These are phyloP conservation scores for Lachnellula subtilissima DNA, from an alignment of 2,329 filamentous ascomycete genomes.

Conservation along the genomic window DNA sequence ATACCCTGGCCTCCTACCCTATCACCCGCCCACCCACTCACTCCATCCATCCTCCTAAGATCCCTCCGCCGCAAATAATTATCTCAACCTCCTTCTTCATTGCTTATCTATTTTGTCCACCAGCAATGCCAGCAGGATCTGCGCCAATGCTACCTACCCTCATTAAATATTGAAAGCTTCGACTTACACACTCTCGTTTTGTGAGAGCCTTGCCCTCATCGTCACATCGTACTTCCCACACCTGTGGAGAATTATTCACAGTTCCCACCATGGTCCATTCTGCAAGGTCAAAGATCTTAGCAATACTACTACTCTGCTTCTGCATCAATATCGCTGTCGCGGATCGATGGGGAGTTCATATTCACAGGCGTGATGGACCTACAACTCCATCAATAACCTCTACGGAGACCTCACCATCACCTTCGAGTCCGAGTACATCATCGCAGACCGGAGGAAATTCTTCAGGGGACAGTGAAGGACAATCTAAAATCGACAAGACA, in stretches of 20 bases:
- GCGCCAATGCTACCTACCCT: conserved; percentile 19
- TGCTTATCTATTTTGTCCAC: conserved; percentile 9
- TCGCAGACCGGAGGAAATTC: conserved; percentile 7
- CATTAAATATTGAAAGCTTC: conserved; percentile 17
- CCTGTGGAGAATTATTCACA: conserved; percentile 4
- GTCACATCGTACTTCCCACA: conserved; percentile 10
- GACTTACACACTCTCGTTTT: conserved; percentile 16
- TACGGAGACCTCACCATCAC: conserved; percentile 10
- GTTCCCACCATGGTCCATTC: conserved; percentile 15
- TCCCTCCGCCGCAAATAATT: conserved; percentile 8
- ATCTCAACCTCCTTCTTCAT: conserved; percentile 8
- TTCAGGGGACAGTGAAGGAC: conserved; percentile 7
- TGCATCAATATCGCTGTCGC: conserved; percentile 21
- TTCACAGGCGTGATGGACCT: conserved; percentile 24
- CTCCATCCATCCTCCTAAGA: conserved; percentile 7
- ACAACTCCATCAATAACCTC: conserved; percentile 20
- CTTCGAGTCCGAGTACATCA: conserved; percentile 6
- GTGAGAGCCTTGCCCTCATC: conserved; percentile 10
- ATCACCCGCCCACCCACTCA: not conserved
- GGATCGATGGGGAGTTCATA: conserved; percentile 14
- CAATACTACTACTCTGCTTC: conserved; percentile 22
- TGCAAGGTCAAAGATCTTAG: conserved; percentile 17
- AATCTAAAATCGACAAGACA: conserved; percentile 4
- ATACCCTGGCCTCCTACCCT: not conserved
- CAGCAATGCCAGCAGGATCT: conserved; percentile 16